phyloP scores from a whole-genome alignment of 176 grass and related monocot species.

The Triticum monococcum region DNA sequence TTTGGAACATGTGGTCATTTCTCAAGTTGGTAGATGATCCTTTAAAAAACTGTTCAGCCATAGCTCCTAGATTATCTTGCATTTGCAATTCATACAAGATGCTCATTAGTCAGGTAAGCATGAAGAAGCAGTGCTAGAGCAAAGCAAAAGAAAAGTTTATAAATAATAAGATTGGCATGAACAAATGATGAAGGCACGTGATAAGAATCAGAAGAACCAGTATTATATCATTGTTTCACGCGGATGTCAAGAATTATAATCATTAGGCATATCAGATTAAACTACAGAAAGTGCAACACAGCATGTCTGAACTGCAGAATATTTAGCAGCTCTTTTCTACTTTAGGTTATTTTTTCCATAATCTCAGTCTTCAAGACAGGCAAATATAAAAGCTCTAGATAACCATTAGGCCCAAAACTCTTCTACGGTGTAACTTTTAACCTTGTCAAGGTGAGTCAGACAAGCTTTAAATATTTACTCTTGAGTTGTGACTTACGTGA shows the following conservation, averaged over 20 bases:
- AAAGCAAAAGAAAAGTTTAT: neutral
- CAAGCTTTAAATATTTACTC: neutral
- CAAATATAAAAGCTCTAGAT: neutral
- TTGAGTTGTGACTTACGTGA: neutral
- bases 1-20: slow-evolving; percentile 11
- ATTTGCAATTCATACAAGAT: slow-evolving; percentile 15
- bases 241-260: neutral
- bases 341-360: neutral
- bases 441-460: neutral
- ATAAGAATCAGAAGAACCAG: slow-evolving; percentile 3
- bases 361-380: neutral
- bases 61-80: slow-evolving; percentile 45
- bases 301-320: neutral
- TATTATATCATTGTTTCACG: neutral
- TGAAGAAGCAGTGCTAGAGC: neutral
- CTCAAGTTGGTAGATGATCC: slow-evolving; percentile 17
- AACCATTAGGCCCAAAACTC: no score
- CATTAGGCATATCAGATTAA: neutral
- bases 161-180: slow-evolving; percentile 4
- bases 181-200: neutral
- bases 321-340: slow-evolving; percentile 1
- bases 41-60: slow-evolving; percentile 51
- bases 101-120: neutral
- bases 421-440: neutral
- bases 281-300: neutral